Evolutionary conservation across 345 rosid genomes (phyloP), one percentile per base, ranked within the genome.

Genomic region (Syzygium aromaticum): DNA sequence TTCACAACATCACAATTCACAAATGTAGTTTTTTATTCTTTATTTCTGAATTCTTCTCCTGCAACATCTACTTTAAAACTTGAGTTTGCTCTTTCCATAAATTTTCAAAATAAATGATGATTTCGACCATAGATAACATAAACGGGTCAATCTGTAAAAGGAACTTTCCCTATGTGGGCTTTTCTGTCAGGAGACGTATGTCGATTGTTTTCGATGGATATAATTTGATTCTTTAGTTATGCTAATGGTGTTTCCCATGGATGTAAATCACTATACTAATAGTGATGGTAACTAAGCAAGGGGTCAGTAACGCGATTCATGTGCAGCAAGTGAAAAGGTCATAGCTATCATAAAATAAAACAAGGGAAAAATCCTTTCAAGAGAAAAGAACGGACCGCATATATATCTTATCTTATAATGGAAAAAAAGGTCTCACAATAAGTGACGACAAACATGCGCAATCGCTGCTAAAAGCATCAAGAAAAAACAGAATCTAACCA

Each of bases 401-500:
- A 54, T 56, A 6, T 51, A 51, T 23, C 63, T 23, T 54, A 54
- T 54, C 8, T 57, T 57, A 25, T 57, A 57, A 57, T 57, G 25
- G 11, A 9, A 57, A 57, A 8, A 57, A 23, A 0, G 28, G 28
- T 23, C 63, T 25, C n/a, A 23, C 63, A 10, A 25, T 10, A 28
- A 57, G 63, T 57, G 4, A 28, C 28, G 28, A 57, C 25, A 10
- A 57, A 56, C 61, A 56, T n/a, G 73, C 90, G 13, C 25, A 22
- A 56, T 57, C 63, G 25, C 63, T 57, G 1, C 63, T 25, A 0
- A 57, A 57, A 57, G 63, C 0, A 4, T 23, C 25, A 0, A 23
- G 23, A 56, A 56, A 21, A 21, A 3, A 22, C 0, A 52, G 53
- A 52, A 52, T 52, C 15, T 13, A 52, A 13, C 5, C 14, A 52